Evolutionary conservation across 257 asterid genomes (phyloP).

Genomic region (Nicotiana noctiflora): DNA sequence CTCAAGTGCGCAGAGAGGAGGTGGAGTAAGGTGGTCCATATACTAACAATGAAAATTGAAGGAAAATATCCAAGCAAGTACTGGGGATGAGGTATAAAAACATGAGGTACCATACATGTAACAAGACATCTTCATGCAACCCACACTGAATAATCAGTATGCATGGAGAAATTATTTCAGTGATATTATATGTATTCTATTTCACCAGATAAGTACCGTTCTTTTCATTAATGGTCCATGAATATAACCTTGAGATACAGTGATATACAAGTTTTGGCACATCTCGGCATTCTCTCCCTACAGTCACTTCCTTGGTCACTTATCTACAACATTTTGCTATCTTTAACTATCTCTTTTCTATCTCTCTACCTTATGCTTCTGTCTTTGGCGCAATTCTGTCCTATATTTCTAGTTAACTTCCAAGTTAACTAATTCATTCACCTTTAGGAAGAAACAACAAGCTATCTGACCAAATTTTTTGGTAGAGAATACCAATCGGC

Average conservation of each 20-base stretch:
- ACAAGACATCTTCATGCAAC: background rate
- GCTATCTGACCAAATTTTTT: background rate
- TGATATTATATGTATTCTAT: too few relatives aligned
- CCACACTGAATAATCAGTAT: too few relatives aligned
- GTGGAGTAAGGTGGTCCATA: background rate
- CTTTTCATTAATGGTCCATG: too few relatives aligned
- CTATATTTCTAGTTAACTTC: background rate
- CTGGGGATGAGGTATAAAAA: background rate
- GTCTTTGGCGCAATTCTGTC: background rate
- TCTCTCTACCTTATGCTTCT: background rate
- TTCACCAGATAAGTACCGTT: too few relatives aligned
- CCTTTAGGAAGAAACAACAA: background rate
- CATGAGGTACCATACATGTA: background rate
- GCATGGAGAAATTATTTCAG: too few relatives aligned
- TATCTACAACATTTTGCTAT: background rate
- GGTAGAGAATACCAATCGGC: background rate
- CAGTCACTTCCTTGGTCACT: background rate
- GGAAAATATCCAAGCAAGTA: background rate
- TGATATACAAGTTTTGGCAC: background rate
- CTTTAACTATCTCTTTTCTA: background rate
- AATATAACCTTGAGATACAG: too few relatives aligned
- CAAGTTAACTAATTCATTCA: background rate
- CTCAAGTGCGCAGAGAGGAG: background rate
- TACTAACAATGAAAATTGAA: background rate
- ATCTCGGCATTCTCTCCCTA: background rate